Evolutionary conservation across 2,329 filamentous ascomycete genomes (phyloP).

Genomic region (Byssoonygena ceratinophila): DNA sequence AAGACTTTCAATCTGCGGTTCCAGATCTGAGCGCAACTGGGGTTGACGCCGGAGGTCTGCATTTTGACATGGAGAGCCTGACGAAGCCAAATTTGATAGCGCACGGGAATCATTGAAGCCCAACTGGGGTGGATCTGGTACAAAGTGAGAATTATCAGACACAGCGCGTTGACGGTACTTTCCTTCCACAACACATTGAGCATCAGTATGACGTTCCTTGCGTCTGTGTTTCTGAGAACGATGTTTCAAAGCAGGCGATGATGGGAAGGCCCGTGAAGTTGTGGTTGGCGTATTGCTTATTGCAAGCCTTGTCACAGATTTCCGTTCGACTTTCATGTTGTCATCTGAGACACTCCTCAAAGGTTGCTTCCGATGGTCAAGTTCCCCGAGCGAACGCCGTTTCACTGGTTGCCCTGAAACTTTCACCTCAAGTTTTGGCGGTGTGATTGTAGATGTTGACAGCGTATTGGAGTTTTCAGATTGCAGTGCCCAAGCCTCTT

Average conservation of each 20-base stretch:
- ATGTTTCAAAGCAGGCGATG: constrained; percentile 33
- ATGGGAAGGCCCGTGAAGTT: constrained; percentile 25
- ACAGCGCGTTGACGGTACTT: constrained; percentile 30
- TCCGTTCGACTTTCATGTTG: constrained; percentile 25
- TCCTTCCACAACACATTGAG: constrained; percentile 16
- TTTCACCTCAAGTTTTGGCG: constrained; percentile 31
- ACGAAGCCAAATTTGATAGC: neutral
- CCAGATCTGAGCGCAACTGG: neutral
- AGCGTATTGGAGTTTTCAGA: constrained; percentile 11
- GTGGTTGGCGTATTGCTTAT: constrained; percentile 24
- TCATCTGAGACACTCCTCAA: constrained; percentile 27
- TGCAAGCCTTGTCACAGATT: constrained; percentile 25
- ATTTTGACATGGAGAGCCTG: neutral
- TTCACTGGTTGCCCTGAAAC: constrained; percentile 32
- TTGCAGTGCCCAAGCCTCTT: neutral
- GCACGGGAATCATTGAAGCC: neutral
- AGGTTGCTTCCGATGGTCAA: constrained; percentile 29
- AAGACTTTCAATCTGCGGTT: constrained; percentile 12
- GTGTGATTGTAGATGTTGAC: constrained; percentile 22
- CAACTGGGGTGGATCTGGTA: constrained; percentile 21
- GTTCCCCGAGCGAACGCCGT: constrained; percentile 31
- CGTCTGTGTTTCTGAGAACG: constrained; percentile 29
- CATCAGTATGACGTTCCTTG: neutral
- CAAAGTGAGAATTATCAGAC: constrained; percentile 30
- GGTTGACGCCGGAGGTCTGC: neutral